phyloP scores from a whole-genome alignment of 257 asterid genomes.

The Petrea volubilis region DNA sequence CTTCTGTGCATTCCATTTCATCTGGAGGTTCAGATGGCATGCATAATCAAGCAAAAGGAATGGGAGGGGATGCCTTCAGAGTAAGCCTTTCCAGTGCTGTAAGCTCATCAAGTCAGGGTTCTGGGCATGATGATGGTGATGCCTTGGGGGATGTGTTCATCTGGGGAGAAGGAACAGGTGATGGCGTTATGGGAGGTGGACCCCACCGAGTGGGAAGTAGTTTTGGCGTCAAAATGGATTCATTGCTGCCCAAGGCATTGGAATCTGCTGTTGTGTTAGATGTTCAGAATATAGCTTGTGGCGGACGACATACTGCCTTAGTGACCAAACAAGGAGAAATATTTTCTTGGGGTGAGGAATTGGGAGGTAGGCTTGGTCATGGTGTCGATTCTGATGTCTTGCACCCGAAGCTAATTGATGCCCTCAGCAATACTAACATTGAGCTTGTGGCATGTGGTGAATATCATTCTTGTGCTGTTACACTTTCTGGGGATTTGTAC shows the following conservation, averaged over 20 bases:
- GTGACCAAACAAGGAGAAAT: slow-evolving; percentile 93
- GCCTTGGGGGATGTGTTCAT: slow-evolving; percentile 91
- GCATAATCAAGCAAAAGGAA: slow-evolving; percentile 71
- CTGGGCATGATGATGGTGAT: slow-evolving; percentile 95
- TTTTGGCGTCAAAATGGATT: slow-evolving; percentile 62
- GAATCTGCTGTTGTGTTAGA: slow-evolving; percentile 90
- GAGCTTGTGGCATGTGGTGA: slow-evolving; percentile 95
- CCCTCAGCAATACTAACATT: slow-evolving; percentile 66
- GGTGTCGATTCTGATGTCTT: slow-evolving; percentile 87
- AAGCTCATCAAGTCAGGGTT: slow-evolving; percentile 97
- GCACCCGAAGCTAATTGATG: slow-evolving; percentile 83
- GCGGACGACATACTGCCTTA: slow-evolving; percentile 78
- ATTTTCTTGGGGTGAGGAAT: slow-evolving; percentile 95
- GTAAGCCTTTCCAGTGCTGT: slow-evolving; percentile 97
- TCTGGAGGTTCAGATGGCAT: slow-evolving; percentile 84
- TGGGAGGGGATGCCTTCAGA: slow-evolving; percentile 84
- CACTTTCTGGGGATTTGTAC: slow-evolving; percentile 90
- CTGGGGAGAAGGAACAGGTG: slow-evolving; percentile 94
- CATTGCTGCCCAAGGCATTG: slow-evolving; percentile 76
- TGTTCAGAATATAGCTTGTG: slow-evolving; percentile 92
- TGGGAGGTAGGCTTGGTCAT: slow-evolving; percentile 94
- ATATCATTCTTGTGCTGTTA: slow-evolving; percentile 88
- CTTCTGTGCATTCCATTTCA: slow-evolving; percentile 70
- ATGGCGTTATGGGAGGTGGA: slow-evolving; percentile 81
- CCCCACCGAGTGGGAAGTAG: slow-evolving; percentile 51